Base-by-base conservation (phyloP, 306 rosid genomes). In the Aeschynomene evenia region DNA sequence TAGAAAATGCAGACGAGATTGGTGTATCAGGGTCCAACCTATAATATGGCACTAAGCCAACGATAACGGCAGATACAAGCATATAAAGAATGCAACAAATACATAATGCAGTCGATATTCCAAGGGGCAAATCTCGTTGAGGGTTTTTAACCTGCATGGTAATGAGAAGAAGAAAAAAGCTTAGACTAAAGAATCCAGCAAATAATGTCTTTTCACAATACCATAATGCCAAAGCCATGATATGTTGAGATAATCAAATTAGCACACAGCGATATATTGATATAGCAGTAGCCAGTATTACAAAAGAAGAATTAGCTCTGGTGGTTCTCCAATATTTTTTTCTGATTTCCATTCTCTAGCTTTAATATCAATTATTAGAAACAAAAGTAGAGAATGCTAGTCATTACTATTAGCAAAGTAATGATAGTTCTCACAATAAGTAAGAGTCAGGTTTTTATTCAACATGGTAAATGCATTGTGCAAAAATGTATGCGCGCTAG, bases 61-160 rank as follows among this genome's bases (percentile, higher is more conserved):
- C 88, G 71, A 88, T 82, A 28, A 88, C 83, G 21, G 79, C 74
- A 0, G 95, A 79, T 77, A 88, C 87, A 77, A 86, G 85, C 95
- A 88, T 86, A 71, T 86, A 88, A 74, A 88, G 57, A 49, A 73
- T 18, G 68, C 95, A 85, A 46, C 95, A 84, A 82, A 88, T 66
- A 29, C 68, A 65, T 55, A 88, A 80, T 19, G 91, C 82, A 59
- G 76, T 77, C 36, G 86, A 87, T 58, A 88, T 88, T 39, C 91
- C 91, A 2, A 85, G 78, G 2, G 95, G 91, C 82, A 88, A 62
- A 79, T 88, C 89, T 63, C 86, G 85, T 73, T 88, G 95, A 73
- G 91, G 95, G 65, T 84, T 71, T 74, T 75, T 88, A 12, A 86
- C 95, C 91, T 88, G 84, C 78, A 61, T 13, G n/a, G 66, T 28